Base-by-base conservation (phyloP, 1,284 basidiomycete species). In the Ceratobasidium sp. region DNA sequence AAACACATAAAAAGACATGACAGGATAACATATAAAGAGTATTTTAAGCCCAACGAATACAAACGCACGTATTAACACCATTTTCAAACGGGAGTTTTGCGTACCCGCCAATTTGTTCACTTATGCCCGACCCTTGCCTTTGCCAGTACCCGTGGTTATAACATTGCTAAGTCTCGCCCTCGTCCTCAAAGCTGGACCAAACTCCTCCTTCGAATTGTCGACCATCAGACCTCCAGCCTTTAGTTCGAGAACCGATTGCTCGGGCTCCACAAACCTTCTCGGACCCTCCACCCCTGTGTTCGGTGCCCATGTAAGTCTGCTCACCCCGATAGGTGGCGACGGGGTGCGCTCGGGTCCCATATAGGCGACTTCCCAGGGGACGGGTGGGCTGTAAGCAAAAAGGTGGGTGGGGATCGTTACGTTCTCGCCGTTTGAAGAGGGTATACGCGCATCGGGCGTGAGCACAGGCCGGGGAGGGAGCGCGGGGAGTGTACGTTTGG, bases 301-400 rank as follows among this genome's bases (percentile, higher is more conserved):
- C 25, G 61, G 42, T 25, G 42, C 61, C 61, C 61, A 63, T 2
- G 61, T 36, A 44, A 63, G 25, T 2, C 30, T 40, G 16, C 8
- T 48, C 14, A 21, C 38, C 12, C 53, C 53, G 28, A 69, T 56
- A 18, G 48, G 53, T 36, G 64, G 64, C n/a, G 64, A 69, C 11
- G 51, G 64, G 23, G 64, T 69, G 6, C 64, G 64, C 21, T 69
- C 64, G 14, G 53, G 63, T 23, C 63, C 49, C 46, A 66, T 53
- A 28, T 53, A 48, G n/a, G 49, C 38, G 11, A 53, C 48, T n/a
- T 49, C 30, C 63, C 63, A 66, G 8, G 48, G 14, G 6, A 36
- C 44, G 40, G 23, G 21, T 16, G 64, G 48, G 38, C 30, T 69
- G 18, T 42, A 30, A n/a, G 25, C n/a, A 8, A 69, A 36, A 30